Base-by-base conservation (phyloP, 805 yeast genomes). In the Blastobotrys chiropterorum region DNA sequence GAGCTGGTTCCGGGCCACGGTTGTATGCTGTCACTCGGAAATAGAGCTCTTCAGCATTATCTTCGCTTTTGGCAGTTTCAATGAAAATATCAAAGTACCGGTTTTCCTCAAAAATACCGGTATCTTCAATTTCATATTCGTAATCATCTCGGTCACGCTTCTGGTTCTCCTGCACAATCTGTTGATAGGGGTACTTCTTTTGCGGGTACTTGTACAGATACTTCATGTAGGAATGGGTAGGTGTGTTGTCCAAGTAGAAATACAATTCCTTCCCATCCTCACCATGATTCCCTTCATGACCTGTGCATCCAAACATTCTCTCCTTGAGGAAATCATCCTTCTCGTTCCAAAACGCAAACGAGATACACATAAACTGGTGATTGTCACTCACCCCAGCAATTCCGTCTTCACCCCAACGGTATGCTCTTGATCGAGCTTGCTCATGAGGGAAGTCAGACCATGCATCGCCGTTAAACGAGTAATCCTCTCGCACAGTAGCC, bases 391-490 rank as follows among this genome's bases (percentile, higher is more conserved):
- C 84, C 47, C 97, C 97, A 8, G 92, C 95, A 59, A 90, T 72
- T 1, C 97, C 97, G 66, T 90, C 97, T 67, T 90, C 97, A 42
- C 96, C 96, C 97, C 97, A 90, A 44, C 97, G 75, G 66, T 86
- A 90, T 13, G 87, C 80, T 58, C 97, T 73, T 19, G 90, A 79
- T 54, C 81, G 75, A 1, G 95, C 85, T 55, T 87, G 89, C 54
- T 87, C 95, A 66, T 88, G 89, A 5, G 95, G 87, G 68, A 90
- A 90, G 59, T 81, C 80, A 39, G 81, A 76, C 97, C 97, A 90
- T 2, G 96, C 96, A 59, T 89, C 89, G 43, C 97, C 97, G 59
- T 82, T 78, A 48, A 69, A 74, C 0, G 95, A 85, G 68, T 90
- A 90, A 65, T 89, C 97, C 68, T 90, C 97, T 54, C 97, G 73